A percentile compares a stretch with the other conserved stretches of the same genome.
Evolutionary conservation across 306 rosid species (phyloP).

Genomic region (Castanopsis chinensis): DNA sequence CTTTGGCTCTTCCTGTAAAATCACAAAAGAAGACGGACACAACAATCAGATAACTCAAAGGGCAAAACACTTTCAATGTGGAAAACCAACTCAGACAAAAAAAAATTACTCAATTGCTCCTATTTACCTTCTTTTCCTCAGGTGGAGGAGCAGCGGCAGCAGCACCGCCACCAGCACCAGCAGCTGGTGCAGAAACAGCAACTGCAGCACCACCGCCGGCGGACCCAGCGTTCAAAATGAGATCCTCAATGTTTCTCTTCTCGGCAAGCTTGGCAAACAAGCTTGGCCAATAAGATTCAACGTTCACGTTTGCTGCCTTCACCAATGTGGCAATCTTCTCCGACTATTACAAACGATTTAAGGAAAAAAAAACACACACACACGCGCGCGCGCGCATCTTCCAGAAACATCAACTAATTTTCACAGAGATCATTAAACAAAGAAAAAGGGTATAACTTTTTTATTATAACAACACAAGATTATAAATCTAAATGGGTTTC

Average conservation of each 20-base stretch:
- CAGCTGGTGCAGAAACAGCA: conserved; percentile 49
- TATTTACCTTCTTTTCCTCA: conserved; percentile 70
- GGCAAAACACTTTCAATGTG: neutral
- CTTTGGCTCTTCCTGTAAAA: conserved; percentile 58
- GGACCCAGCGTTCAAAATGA: conserved; percentile 60
- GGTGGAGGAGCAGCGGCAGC: conserved; percentile 58
- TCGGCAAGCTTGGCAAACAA: conserved; percentile 78
- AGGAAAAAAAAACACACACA: conserved; percentile 11
- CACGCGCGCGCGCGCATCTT: neutral
- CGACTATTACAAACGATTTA: conserved; percentile 41
- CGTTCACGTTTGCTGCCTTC: conserved; percentile 50
- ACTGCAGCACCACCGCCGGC: conserved; percentile 62
- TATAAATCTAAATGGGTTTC: too few species aligned
- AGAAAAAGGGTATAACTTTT: too few species aligned
- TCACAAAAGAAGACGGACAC: conserved; percentile 6
- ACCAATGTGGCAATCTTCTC: conserved; percentile 65
- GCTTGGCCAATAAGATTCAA: conserved; percentile 66
- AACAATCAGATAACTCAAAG: conserved; percentile 4
- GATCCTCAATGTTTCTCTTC: conserved; percentile 60
- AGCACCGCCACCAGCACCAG: conserved; percentile 33
- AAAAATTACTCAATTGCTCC: neutral
- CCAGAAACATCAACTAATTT: neutral
- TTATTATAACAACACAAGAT: too few species aligned
- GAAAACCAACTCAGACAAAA: neutral
- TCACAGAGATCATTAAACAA: neutral